Evolutionary conservation across 768 basidiomycete species (phyloP), one percentile per base, ranked within the genome.

Genomic region (Lepiota subincarnata): DNA sequence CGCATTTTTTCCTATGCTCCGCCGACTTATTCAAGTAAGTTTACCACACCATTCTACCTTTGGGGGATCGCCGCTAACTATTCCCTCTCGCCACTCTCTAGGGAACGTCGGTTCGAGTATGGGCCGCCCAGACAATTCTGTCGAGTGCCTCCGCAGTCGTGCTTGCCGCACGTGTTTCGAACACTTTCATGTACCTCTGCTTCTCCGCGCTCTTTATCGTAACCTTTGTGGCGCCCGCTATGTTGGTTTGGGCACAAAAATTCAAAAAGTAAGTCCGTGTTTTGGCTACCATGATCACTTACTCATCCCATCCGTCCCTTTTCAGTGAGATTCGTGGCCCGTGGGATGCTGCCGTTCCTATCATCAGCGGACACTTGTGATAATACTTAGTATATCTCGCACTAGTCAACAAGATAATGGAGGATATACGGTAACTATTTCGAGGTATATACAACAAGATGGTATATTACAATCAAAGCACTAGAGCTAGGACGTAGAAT

Each of bases 301-400:
- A 14, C 38, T 45, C 46, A 54, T 55, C n/a, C 7, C 48, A 53
- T 31, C 60, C 50, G 43, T 55, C 54, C 18, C 24, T 5, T n/a
- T 22, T n/a, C 63, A 93, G 91, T 67, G 89, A 92, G 70, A 86
- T 94, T 66, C 81, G 88, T 56, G 92, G 92, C 7, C 87, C 90
- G 57, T 94, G 92, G 92, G 92, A 94, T 66, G 87, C 89, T 47
- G 56, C 50, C 44, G 31, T 48, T 36, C 50, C 51, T 20, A 45
- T 46, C 37, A 46, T 59, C 43, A 42, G 39, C 26, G 43, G 38
- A 19, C 31, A 47, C 43, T 19, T 12, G 24, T 50, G 12, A 24
- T 24, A 24, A 24, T 24, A 24, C 24, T 24, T 24, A 5, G 24
- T 24, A 5, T 24, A 24, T 5, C 5, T 5, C 24, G 5, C 5